Evolutionary conservation across 129 eudicot genomes (phyloP).

Genomic region (Scalesia atractyloides): DNA sequence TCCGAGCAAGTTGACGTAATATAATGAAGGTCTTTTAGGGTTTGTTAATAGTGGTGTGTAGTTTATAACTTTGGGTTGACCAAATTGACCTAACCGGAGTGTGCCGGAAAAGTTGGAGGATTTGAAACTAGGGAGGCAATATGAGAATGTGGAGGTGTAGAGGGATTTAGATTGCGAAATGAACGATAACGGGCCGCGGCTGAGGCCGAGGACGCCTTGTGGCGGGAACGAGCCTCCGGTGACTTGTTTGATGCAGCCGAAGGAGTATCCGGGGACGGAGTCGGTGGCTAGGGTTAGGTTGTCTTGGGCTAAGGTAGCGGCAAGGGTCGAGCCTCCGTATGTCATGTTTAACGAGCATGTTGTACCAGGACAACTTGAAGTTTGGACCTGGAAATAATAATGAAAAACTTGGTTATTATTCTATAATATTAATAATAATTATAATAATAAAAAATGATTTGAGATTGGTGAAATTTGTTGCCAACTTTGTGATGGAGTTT

Average conservation of each 20-base stretch:
- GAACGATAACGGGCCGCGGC: constrained; percentile 84
- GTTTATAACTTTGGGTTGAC: constrained; percentile 71
- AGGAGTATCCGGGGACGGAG: constrained; percentile 58
- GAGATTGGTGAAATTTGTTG: neutral
- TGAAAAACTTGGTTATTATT: no score
- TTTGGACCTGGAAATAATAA: constrained; percentile 48
- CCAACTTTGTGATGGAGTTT: no score
- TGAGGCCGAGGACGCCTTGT: constrained; percentile 88
- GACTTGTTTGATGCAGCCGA: constrained; percentile 58
- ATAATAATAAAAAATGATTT: no score
- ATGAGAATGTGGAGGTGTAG: constrained; percentile 79
- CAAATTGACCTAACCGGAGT: constrained; percentile 65
- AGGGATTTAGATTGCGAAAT: constrained; percentile 67
- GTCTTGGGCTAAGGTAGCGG: constrained; percentile 72
- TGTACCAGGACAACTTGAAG: constrained; percentile 56
- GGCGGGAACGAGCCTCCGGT: constrained; percentile 74
- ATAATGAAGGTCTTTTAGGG: constrained; percentile 82
- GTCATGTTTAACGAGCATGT: constrained; percentile 76
- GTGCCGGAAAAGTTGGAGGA: constrained; percentile 75
- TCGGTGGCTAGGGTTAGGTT: constrained; percentile 73
- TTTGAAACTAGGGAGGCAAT: constrained; percentile 86
- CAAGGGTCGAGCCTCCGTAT: constrained; percentile 68
- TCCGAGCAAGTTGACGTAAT: constrained; percentile 75
- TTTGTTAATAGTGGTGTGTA: constrained; percentile 71
- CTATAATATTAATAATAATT: no score